Percentiles rank a stretch among this genome's conserved stretches.
Evolutionary conservation across 352 stramenopile species (phyloP).

Genomic region (Globisporangium cederbergense): DNA sequence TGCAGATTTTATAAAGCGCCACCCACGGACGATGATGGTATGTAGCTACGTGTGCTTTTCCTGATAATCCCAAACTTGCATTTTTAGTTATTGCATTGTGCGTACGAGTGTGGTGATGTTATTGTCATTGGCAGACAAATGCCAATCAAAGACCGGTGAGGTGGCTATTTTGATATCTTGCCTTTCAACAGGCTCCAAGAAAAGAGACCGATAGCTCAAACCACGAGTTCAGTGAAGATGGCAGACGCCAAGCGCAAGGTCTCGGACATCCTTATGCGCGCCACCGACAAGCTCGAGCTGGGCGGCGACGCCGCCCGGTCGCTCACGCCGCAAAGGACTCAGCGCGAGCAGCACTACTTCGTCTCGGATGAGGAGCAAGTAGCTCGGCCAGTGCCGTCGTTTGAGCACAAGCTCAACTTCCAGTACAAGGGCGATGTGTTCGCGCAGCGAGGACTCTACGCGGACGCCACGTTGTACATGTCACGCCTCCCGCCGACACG

Average conservation of each 20-base stretch:
- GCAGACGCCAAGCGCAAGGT: constrained; percentile 7
- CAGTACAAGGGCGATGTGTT: constrained; percentile 74
- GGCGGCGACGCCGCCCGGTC: neutral
- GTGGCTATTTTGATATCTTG: constrained; percentile 7
- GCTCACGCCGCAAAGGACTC: constrained; percentile 2
- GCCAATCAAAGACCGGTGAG: neutral
- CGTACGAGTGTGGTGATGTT: neutral
- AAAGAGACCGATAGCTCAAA: neutral
- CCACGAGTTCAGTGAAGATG: neutral
- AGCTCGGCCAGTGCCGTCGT: constrained; percentile 15
- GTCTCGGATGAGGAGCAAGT: constrained; percentile 14
- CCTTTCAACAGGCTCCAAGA: constrained; percentile 2
- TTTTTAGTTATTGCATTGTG: neutral
- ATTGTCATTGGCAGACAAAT: neutral
- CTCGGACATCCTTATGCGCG: constrained; percentile 7
- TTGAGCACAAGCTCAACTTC: constrained; percentile 49
- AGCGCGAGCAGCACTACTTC: constrained; percentile 26
- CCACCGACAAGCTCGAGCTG: neutral
- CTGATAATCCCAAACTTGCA: constrained; percentile 2
- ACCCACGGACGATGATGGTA: constrained; percentile 1
- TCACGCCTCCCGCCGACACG: constrained; percentile 54
- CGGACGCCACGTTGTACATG: constrained; percentile 66
- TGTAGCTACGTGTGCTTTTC: constrained; percentile 4
- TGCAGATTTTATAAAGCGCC: neutral
- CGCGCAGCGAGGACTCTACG: constrained; percentile 67